Base-by-base conservation (phyloP, 2,329 filamentous ascomycete genomes). In the Colletotrichum destructivum region DNA sequence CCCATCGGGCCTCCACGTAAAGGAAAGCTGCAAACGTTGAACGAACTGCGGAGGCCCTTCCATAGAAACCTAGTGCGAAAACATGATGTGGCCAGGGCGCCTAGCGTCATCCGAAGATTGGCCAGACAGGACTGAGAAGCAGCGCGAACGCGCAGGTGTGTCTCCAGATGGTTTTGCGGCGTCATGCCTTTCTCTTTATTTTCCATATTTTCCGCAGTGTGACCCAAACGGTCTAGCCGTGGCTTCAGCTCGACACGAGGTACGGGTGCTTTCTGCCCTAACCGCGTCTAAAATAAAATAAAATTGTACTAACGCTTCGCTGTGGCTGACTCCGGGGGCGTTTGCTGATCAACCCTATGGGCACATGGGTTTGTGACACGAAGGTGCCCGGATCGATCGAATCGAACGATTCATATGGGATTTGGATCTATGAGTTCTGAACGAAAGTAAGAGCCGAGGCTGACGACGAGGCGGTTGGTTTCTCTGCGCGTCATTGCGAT, bases 11-110 rank as follows among this genome's bases (percentile, higher is more conserved):
- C 47, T 38, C 38, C 11, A 21, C 42, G 21, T 38, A 38, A 35
- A 38, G 23, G 49, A 46, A 59, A 59, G 47, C 51, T 61, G 67
- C 49, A 62, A 57, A 65, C 49, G 55, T 35, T 62, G 12, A 31
- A 13, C 51, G 49, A 35, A 26, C 42, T 56, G n/a, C 9, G 46
- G 44, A 18, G 21, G 23, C 23, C 13, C 46, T 60, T 46, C n/a
- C 44, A 66, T 54, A 47, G 16, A 26, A 16, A 26, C 23, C 23
- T 57, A 31, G 62, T 44, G 52, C n/a, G 23, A 35, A 18, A 40
- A 51, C 38, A 16, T 16, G 38, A 23, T 40, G 57, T 57, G 66
- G 46, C 54, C 52, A 47, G 23, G 38, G 59, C 42, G 44, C 52
- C 66, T 60, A 55, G 62, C 67, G 23, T 31, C 38, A 21, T 47